Evolutionary conservation across 2,329 filamentous ascomycete genomes (phyloP).

Genomic region (Bipolaris bicolor): DNA sequence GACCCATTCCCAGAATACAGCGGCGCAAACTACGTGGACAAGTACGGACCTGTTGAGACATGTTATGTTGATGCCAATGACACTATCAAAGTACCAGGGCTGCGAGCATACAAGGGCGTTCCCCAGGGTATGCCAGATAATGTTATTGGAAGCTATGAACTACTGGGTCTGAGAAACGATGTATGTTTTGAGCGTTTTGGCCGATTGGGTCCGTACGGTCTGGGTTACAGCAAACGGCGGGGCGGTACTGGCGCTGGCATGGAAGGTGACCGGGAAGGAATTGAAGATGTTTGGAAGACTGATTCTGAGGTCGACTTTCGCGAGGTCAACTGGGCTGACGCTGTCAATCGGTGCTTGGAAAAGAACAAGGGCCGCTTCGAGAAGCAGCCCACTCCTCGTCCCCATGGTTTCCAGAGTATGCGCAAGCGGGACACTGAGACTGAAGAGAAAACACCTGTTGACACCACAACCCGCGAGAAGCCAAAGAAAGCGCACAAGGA

Average conservation of each 20-base stretch:
- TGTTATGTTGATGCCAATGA: constrained; percentile 78
- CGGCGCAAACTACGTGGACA: constrained; percentile 61
- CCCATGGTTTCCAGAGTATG: constrained; percentile 52
- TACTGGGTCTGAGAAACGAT: constrained; percentile 78
- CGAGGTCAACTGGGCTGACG: constrained; percentile 77
- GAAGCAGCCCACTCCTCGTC: constrained; percentile 40
- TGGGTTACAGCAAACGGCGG: constrained; percentile 78
- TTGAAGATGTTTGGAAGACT: constrained; percentile 78
- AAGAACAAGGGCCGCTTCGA: constrained; percentile 74
- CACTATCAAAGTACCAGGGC: constrained; percentile 68
- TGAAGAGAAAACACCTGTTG: constrained; percentile 7
- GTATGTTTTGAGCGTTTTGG: constrained; percentile 95
- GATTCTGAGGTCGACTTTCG: constrained; percentile 77
- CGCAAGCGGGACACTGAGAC: constrained; percentile 27
- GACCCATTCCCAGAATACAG: constrained; percentile 72
- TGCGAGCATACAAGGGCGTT: constrained; percentile 78
- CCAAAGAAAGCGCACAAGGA: constrained; percentile 42
- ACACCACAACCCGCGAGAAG: constrained; percentile 24
- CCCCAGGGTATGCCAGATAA: constrained; percentile 84
- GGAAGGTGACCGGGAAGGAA: constrained; percentile 80
- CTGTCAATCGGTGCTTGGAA: constrained; percentile 74
- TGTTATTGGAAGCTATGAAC: constrained; percentile 83
- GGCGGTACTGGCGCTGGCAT: constrained; percentile 87
- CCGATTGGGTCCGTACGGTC: constrained; percentile 84
- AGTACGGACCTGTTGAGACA: constrained; percentile 67